These are phyloP conservation scores for Rubia tinctorum DNA, from an alignment of 305 asterid species.

Conservation along the genomic window DNA sequence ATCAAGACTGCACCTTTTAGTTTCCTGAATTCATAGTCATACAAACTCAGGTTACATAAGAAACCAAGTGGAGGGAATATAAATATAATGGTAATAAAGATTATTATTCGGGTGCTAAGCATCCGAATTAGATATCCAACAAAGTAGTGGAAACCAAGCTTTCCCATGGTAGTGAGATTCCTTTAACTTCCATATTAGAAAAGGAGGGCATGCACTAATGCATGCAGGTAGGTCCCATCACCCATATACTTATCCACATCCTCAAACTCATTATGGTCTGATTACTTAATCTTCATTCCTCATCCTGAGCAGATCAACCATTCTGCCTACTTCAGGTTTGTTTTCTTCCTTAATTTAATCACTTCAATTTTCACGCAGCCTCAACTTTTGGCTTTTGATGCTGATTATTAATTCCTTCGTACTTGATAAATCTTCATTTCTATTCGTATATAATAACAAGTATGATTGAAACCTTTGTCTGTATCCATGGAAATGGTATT, in stretches of 20 bases:
- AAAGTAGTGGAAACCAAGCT: conserved; percentile 19
- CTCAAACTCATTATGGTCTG: conserved; percentile 9
- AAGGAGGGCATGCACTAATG: conserved; percentile 21
- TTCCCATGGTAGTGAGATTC: conserved; percentile 62
- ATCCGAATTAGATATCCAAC: conserved; percentile 36
- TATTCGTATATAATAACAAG: neutral
- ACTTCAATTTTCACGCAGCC: neutral
- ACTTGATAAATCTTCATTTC: neutral
- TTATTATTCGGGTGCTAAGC: conserved; percentile 41
- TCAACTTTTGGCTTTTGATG: neutral
- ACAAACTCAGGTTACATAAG: neutral
- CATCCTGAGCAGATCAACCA: conserved; percentile 14
- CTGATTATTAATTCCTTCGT: neutral
- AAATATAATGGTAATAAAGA: conserved; percentile 38
- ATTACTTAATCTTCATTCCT: conserved; percentile 25
- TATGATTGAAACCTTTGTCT: neutral
- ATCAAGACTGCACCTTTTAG: too few species aligned
- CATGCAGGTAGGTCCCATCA: conserved; percentile 45
- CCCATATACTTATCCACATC: neutral
- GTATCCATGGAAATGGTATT: neutral
- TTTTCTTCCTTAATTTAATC: conserved; percentile 17
- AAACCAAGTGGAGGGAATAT: conserved; percentile 5
- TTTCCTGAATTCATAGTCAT: too few species aligned
- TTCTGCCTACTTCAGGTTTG: conserved; percentile 43
- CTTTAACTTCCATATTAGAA: conserved; percentile 27